Evolutionary conservation across 345 rosid genomes (phyloP), one percentile per base, ranked within the genome.

Genomic region (Garcia nutans): DNA sequence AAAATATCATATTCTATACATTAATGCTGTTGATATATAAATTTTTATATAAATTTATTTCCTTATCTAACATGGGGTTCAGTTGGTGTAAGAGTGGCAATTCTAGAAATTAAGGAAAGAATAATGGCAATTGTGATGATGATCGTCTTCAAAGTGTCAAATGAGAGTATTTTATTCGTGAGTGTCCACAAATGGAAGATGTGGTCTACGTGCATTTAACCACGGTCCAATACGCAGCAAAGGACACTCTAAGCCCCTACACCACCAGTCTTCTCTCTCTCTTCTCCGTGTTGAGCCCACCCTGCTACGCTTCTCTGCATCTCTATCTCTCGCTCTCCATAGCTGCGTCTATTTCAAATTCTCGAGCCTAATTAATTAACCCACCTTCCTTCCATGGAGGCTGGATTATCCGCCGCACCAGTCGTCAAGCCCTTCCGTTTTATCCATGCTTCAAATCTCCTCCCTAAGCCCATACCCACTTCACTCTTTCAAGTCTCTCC

Each of bases 301-400:
- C 13, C n/a, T 55, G 41, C 41, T 37, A 37, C 41, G 41, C 41
- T 37, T 37, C 41, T 37, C 41, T 37, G 41, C 6, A 37, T 11
- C 68, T 20, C 41, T 10, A 8, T 42, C 33, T 54, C 1, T 68
- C 58, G 4, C n/a, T 37, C 31, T 45, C 16, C 26, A 55, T 57
- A 49, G 56, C 8, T 2, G n/a, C 17, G 8, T 17, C 19, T 17
- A 16, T 17, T n/a, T 54, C 73, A 19, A 47, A 6, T 33, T 16
- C 55, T 8, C 10, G 16, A 54, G 45, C 68, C 15, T 16, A 13
- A 28, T 28, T 28, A 28, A 28, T 28, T 28, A 28, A 56, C 16
- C 31, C 23, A 49, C 4, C 77, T 68, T 49, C 70, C 73, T 77
- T 20, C 28, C 56, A 95, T 96, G 98, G 98, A 92, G 82, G 91